A percentile compares a stretch with the other conserved stretches of the same genome.
Evolutionary conservation across 2,329 filamentous ascomycete species (phyloP).

Genomic region (Colletotrichum trifolii): DNA sequence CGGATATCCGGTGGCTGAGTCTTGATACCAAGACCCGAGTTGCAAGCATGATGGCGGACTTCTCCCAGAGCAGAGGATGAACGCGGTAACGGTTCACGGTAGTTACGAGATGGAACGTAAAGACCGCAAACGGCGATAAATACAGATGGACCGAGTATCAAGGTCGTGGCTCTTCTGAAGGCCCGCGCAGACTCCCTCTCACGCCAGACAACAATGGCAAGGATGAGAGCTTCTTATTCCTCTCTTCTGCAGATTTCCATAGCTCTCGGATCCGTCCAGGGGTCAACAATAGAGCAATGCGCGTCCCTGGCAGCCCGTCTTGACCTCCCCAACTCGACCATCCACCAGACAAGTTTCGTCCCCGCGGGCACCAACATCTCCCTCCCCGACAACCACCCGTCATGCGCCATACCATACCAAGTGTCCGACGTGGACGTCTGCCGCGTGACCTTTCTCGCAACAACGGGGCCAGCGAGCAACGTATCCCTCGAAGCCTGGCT

Average conservation of each 20-base stretch:
- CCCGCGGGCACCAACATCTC: constrained; percentile 46
- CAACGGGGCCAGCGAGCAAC: constrained; percentile 49
- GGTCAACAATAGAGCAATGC: constrained; percentile 3
- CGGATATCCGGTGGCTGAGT: constrained; percentile 11
- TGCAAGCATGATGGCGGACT: constrained; percentile 17
- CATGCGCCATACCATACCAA: constrained; percentile 43
- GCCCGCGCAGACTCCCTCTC: too few relatives aligned
- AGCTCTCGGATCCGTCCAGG: neutral
- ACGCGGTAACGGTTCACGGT: constrained; percentile 24
- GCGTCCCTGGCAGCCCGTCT: constrained; percentile 19
- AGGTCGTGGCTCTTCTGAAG: too few relatives aligned
- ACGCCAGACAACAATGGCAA: neutral
- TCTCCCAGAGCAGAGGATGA: neutral
- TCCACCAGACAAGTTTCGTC: constrained; percentile 36
- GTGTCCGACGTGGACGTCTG: constrained; percentile 40
- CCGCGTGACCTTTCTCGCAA: constrained; percentile 40
- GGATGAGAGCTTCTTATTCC: constrained; percentile 5
- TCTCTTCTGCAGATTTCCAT: neutral
- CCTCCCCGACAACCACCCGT: constrained; percentile 44
- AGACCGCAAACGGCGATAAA: neutral
- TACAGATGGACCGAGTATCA: neutral
- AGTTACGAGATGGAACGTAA: neutral
- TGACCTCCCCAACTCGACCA: constrained; percentile 41
- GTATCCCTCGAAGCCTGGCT: constrained; percentile 62
- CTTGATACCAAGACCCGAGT: neutral